A percentile compares a stretch with the other conserved stretches of the same genome.
These are phyloP conservation scores for Exophiala bonariae DNA, from an alignment of 2,329 filamentous ascomycete genomes.

Conservation along the genomic window DNA sequence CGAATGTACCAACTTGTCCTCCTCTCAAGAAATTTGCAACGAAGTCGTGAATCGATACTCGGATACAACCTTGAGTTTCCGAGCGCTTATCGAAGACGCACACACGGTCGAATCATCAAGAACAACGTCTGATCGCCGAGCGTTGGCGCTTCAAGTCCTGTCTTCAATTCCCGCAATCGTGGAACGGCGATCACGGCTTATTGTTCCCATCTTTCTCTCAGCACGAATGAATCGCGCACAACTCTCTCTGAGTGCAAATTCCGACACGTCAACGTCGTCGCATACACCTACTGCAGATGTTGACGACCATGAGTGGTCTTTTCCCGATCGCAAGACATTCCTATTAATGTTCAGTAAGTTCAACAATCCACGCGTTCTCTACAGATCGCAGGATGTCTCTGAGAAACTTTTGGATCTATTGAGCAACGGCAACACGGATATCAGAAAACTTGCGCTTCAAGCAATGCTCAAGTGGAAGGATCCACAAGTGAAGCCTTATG, in stretches of 20 bases:
- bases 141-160: conserved; percentile 78
- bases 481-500: conserved; percentile 70
- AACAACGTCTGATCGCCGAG: conserved; percentile 55
- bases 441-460: conserved; percentile 82
- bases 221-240: conserved; percentile 52
- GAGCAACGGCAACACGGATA: conserved; percentile 83
- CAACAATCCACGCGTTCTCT: conserved; percentile 80
- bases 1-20: conserved; percentile 74
- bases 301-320: conserved; percentile 40
- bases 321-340: conserved; percentile 76
- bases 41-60: conserved; percentile 55
- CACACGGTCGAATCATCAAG: conserved; percentile 15
- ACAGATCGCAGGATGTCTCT: conserved; percentile 73
- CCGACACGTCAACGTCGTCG: conserved; percentile 22
- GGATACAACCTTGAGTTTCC: conserved; percentile 59
- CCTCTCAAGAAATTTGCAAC: conserved; percentile 55
- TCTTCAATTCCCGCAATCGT: conserved; percentile 71
- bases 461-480: conserved; percentile 89
- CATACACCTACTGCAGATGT: conserved; percentile 28
- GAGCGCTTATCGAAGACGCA: conserved; percentile 59
- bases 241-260: conserved; percentile 10
- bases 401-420: conserved; percentile 72
- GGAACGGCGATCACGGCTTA: conserved; percentile 78
- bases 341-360: conserved; percentile 82
- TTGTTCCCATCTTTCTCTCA: conserved; percentile 82